Percentiles rank a stretch among this genome's conserved stretches.
Evolutionary conservation across 2,329 filamentous ascomycete genomes (phyloP).

Genomic region (Fusarium austroafricanum): DNA sequence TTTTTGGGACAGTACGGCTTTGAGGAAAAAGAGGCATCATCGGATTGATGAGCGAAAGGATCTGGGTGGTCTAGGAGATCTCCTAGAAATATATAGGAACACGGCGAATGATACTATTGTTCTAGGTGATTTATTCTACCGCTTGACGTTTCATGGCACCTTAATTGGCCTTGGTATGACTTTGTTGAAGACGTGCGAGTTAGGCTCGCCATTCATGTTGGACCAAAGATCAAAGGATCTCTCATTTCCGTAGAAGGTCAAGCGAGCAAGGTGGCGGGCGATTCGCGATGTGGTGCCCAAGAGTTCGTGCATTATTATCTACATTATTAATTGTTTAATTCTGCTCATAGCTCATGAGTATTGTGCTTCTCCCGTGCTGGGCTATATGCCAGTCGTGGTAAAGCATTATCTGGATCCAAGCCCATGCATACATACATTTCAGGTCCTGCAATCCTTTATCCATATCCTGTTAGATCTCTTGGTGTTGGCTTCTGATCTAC

Average conservation of each 20-base stretch:
- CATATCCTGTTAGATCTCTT: not conserved
- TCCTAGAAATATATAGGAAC: constrained; percentile 19
- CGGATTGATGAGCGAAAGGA: constrained; percentile 1
- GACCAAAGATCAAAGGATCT: not conserved
- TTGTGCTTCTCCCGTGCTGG: not conserved
- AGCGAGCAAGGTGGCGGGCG: not conserved
- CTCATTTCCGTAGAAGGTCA: too few species aligned
- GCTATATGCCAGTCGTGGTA: not conserved
- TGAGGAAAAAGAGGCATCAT: not conserved
- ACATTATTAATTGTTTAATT: not conserved
- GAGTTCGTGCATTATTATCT: not conserved
- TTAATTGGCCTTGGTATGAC: not conserved
- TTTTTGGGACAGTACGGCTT: not conserved
- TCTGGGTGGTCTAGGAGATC: constrained; percentile 6
- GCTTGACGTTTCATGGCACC: not conserved
- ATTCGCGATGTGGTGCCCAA: too few species aligned
- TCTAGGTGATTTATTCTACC: not conserved
- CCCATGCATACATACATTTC: not conserved
- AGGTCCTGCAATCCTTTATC: not conserved
- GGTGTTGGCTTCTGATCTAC: constrained; percentile 35
- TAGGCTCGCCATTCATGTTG: not conserved
- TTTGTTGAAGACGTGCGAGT: not conserved
- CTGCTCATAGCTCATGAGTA: constrained; percentile 12
- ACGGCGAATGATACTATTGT: not conserved
- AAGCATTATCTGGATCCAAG: not conserved